phyloP scores from a whole-genome alignment of 2,329 filamentous ascomycete genomes.

The Tympanopsis confertula region DNA sequence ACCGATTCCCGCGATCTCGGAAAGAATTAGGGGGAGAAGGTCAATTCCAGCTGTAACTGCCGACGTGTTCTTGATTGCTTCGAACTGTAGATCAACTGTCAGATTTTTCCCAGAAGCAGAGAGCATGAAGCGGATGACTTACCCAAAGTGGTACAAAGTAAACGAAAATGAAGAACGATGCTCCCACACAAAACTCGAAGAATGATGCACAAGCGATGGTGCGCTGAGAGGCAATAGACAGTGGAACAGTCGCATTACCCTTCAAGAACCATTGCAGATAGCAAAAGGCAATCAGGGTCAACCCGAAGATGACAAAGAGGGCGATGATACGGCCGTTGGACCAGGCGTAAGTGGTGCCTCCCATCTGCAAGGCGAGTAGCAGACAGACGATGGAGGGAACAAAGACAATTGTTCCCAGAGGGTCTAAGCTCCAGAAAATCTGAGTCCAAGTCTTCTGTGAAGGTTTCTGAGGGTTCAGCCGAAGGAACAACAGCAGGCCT shows the following conservation, averaged over 20 bases:
- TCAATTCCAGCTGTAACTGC: constrained; percentile 18
- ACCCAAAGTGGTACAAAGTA: neutral
- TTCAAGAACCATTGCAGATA: constrained; percentile 17
- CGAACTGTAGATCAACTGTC: constrained; percentile 22
- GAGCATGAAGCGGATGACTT: constrained; percentile 8
- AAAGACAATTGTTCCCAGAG: constrained; percentile 9
- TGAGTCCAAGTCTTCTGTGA: constrained; percentile 9
- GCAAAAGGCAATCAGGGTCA: constrained; percentile 25
- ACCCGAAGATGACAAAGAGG: constrained; percentile 16
- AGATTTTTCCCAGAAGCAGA: constrained; percentile 8
- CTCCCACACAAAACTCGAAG: no score
- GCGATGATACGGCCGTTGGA: constrained; percentile 15
- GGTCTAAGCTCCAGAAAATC: constrained; percentile 14
- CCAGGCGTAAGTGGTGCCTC: constrained; percentile 20
- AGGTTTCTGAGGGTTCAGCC: neutral
- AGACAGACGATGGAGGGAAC: constrained; percentile 21
- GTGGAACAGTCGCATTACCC: constrained; percentile 21
- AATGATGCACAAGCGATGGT: constrained; percentile 15
- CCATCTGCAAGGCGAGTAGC: constrained; percentile 31
- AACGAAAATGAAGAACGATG: neutral
- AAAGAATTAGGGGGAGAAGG: constrained; percentile 17
- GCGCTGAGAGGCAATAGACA: constrained; percentile 19
- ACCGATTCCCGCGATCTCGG: constrained; percentile 9
- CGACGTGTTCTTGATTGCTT: constrained; percentile 16
- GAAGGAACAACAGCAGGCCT: constrained; percentile 13